Percentiles rank a stretch among this genome's conserved stretches.
phyloP scores from a whole-genome alignment of 2,329 filamentous ascomycete genomes.

The Helicocarpus griseus region DNA sequence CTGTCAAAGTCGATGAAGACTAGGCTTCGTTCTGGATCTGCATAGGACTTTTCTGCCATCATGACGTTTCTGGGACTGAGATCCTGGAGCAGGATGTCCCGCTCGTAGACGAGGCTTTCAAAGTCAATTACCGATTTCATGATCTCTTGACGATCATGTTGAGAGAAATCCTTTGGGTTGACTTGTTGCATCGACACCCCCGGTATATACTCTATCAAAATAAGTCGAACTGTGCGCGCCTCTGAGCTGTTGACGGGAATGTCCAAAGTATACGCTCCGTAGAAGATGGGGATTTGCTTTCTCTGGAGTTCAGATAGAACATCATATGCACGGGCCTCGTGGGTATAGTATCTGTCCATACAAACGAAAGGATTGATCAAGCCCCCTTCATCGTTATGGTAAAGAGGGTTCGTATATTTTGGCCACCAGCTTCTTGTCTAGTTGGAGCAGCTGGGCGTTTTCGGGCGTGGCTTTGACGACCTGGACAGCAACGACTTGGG shows the following conservation, averaged over 20 bases:
- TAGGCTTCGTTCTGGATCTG: not conserved
- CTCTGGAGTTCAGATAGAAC: slow-evolving; percentile 14
- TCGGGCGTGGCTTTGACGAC: slow-evolving; percentile 6
- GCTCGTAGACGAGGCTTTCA: slow-evolving; percentile 12
- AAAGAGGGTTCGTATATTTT: slow-evolving; percentile 19
- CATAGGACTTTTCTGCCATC: slow-evolving; percentile 4
- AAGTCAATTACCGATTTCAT: slow-evolving; percentile 16
- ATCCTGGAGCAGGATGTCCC: slow-evolving; percentile 11
- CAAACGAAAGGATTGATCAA: slow-evolving; percentile 17
- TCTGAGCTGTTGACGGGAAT: slow-evolving; percentile 10
- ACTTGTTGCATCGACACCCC: slow-evolving; percentile 12
- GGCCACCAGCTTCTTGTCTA: slow-evolving; percentile 12
- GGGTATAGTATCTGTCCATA: slow-evolving; percentile 18
- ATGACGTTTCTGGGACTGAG: slow-evolving; percentile 14
- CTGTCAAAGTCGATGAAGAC: slow-evolving; percentile 15
- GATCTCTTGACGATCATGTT: slow-evolving; percentile 11
- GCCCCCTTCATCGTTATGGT: slow-evolving; percentile 15
- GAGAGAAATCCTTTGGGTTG: slow-evolving; percentile 9
- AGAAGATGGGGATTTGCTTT: slow-evolving; percentile 13
- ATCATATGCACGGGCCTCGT: slow-evolving; percentile 15
- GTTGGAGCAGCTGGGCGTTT: slow-evolving; percentile 3
- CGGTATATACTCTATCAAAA: slow-evolving; percentile 16
- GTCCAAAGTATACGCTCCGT: slow-evolving; percentile 16
- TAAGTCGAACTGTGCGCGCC: slow-evolving; percentile 13
- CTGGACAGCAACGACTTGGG: slow-evolving; percentile 15